Evolutionary conservation across 176 grass and related monocot species (phyloP).

Genomic region (Paspalum vaginatum): DNA sequence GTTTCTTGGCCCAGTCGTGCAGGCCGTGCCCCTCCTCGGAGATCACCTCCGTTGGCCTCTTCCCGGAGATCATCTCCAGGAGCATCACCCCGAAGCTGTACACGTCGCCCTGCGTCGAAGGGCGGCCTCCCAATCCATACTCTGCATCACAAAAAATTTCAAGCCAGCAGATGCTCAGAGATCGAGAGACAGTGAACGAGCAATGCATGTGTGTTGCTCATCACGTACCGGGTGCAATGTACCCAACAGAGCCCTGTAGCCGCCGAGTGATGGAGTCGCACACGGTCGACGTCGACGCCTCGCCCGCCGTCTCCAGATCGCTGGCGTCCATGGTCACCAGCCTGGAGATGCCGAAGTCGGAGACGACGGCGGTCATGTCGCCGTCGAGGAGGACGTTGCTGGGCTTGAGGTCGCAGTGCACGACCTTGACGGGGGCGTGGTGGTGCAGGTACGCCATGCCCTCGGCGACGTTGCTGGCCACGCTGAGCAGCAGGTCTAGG

Average conservation of each 20-base stretch:
- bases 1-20: conserved; percentile 66
- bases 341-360: conserved; percentile 71
- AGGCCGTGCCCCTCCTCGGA: conserved; percentile 62
- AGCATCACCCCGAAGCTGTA: conserved; percentile 81
- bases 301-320: conserved; percentile 22
- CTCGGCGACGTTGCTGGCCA: conserved; percentile 65
- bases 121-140: conserved; percentile 68
- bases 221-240: conserved; percentile 67
- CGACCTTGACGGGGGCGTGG: conserved; percentile 61
- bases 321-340: conserved; percentile 21
- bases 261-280: conserved; percentile 68
- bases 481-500: conserved; percentile 53
- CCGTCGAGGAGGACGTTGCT: conserved; percentile 73
- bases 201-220: neutral
- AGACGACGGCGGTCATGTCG: conserved; percentile 66
- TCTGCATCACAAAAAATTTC: conserved; percentile 47
- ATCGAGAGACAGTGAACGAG: neutral
- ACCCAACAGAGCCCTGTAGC: conserved; percentile 68
- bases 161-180: neutral
- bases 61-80: conserved; percentile 70
- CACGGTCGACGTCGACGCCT: conserved; percentile 13
- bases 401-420: conserved; percentile 82
- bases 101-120: conserved; percentile 72
- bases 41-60: conserved; percentile 64
- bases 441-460: conserved; percentile 80